Evolutionary conservation across 2,329 filamentous ascomycete genomes (phyloP).

Genomic region (Fusarium avenaceum): DNA sequence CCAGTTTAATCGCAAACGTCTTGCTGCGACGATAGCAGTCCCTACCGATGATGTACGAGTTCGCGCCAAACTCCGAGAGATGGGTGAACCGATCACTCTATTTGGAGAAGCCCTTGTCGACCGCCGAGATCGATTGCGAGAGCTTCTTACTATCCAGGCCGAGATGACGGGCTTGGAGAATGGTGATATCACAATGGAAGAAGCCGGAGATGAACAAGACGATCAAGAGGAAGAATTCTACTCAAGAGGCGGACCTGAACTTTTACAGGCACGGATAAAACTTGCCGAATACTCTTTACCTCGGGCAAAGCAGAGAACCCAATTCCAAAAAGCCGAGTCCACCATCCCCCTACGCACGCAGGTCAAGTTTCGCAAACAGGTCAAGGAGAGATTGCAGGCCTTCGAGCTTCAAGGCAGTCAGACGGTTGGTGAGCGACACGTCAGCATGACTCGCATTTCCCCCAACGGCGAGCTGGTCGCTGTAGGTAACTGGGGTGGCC

Average conservation of each 20-base stretch:
- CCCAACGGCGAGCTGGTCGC: slow-evolving; percentile 87
- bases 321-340: slow-evolving; percentile 83
- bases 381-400: slow-evolving; percentile 84
- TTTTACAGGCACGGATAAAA: slow-evolving; percentile 81
- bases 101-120: slow-evolving; percentile 93
- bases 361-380: slow-evolving; percentile 88
- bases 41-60: slow-evolving; percentile 94
- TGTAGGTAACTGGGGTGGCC: slow-evolving; percentile 92
- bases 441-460: slow-evolving; percentile 92
- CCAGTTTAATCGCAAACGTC: slow-evolving; percentile 91
- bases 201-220: slow-evolving; percentile 71
- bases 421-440: slow-evolving; percentile 88
- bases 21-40: slow-evolving; percentile 89
- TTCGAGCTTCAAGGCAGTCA: slow-evolving; percentile 96
- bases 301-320: slow-evolving; percentile 80
- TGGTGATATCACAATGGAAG: slow-evolving; percentile 73
- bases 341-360: slow-evolving; percentile 89
- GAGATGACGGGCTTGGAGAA: slow-evolving; percentile 70
- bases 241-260: slow-evolving; percentile 80
- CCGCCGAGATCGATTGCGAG: slow-evolving; percentile 86
- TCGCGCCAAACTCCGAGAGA: slow-evolving; percentile 81
- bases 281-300: slow-evolving; percentile 89
- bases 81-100: slow-evolving; percentile 93
- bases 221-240: slow-evolving; percentile 96
- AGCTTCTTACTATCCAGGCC: slow-evolving; percentile 79